Evolutionary conservation across 169 alveolate genomes (phyloP), one percentile per base, ranked within the genome.

Genomic region (Eimeria necatrix): DNA sequence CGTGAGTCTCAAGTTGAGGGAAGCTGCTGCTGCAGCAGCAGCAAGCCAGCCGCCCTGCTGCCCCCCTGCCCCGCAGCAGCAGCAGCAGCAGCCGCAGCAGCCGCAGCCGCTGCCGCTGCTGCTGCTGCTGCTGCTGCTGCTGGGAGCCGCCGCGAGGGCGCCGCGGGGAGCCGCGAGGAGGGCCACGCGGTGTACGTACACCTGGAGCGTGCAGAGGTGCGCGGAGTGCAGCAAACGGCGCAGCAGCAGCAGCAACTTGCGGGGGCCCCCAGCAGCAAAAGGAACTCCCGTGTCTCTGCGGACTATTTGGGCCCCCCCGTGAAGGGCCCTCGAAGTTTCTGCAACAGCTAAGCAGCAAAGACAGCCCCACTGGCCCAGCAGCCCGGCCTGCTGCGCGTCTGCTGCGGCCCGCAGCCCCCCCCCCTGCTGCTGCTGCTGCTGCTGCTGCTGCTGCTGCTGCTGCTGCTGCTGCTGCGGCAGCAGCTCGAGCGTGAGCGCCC

Each of bases 191-290:
- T 81, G 74, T 81, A 81, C 74, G 16, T 81, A 56, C 76, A 81
- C 56, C 74, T 81, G 91, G 7, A 81, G 60, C 7, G 91, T 22
- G 74, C 91, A 51, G 18, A 81, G 91, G 51, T 81, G 91, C 73
- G 91, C 91, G 4, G 76, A 81, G 59, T 74, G 52, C 56, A 81
- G 74, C 49, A 81, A 22, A 5, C 56, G 32, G 46, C 91, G 60
- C 16, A 81, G 24, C 9, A 26, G 24, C 7, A 56, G 3, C 10
- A 81, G 22, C 22, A 81, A 10, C 9, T 24, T 46, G 12, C 91
- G 32, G 20, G 91, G 91, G 14, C 91, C 91, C 56, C 53, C 5
- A 12, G 74, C 7, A 16, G 76, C 41, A 9, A 81, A 22, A 14
- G 91, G 46, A 68, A 32, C 78, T 10, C 78, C 78, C 16, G 78